Evolutionary conservation across 257 asterid species (phyloP), one percentile per base, ranked within the genome.

Genomic region (Mitragyna speciosa): DNA sequence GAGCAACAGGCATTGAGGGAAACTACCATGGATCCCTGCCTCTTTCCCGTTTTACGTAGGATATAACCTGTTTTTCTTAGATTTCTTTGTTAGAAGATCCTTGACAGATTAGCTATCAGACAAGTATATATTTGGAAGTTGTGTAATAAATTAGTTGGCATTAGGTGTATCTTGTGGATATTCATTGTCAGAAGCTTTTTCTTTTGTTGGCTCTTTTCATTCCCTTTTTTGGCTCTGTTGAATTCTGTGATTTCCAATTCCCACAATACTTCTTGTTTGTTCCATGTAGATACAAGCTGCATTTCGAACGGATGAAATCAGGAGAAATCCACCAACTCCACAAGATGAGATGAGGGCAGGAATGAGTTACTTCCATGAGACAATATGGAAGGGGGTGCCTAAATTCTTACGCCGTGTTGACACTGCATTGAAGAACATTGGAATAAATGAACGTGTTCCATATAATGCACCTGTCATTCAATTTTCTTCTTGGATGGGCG

Each of bases 221-320:
- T 52, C 22, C 48, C 14, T 14, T 30, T 6, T 69, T 30, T 36
- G 4, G 15, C 41, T 31, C 36, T 19, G 39, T 24, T 10, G 24
- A 58, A 31, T 68, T n/a, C 43, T 49, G 69, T 80, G 10, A 8
- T 70, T 4, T 36, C 39, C 39, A 4, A 36, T 36, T 36, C 30
- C 47, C 39, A 1, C 59, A 17, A 48, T 64, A 3, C 19, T 79
- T 54, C 76, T 54, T 28, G 22, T 70, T 45, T 70, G 20, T 61
- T 70, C 33, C 78, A 43, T 85, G 64, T 83, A 95, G 98, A 93
- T 95, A 80, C 98, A 93, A 95, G 98, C 91, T 81, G 91, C 91
- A 73, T 87, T 87, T 77, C 87, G 91, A 33, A 87, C 91, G 6
- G 91, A 87, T 82, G 91, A 87, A 74, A 87, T 87, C 76, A 73